A percentile compares a stretch with the other conserved stretches of the same genome.
phyloP scores from a whole-genome alignment of 2,329 filamentous ascomycete genomes.

The Alternaria panax region DNA sequence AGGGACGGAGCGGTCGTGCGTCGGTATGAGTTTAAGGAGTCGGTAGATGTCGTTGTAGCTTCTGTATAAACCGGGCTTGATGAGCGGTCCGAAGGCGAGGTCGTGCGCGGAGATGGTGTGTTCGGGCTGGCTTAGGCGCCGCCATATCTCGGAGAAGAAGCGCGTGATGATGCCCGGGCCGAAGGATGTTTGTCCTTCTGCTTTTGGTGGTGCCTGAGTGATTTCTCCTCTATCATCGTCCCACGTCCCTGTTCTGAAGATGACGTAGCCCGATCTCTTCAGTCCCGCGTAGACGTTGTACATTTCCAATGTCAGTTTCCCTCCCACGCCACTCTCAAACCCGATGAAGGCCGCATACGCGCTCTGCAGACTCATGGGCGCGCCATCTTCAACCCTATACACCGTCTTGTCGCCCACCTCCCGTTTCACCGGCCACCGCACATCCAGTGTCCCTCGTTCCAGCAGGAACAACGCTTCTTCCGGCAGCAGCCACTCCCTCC shows the following conservation, averaged over 20 bases:
- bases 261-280: constrained; percentile 81
- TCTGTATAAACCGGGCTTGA: constrained; percentile 62
- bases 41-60: constrained; percentile 74
- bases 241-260: constrained; percentile 72
- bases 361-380: constrained; percentile 91
- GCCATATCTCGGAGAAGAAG: constrained; percentile 48
- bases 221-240: constrained; percentile 38
- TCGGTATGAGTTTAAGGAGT: constrained; percentile 75
- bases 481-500: constrained; percentile 80
- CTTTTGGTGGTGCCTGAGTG: constrained; percentile 10
- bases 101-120: constrained; percentile 24
- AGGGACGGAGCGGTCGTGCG: constrained; percentile 66
- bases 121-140: constrained; percentile 34
- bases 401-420: constrained; percentile 39
- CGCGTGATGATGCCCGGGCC: constrained; percentile 39
- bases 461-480: constrained; percentile 91
- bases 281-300: constrained; percentile 89
- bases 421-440: constrained; percentile 74
- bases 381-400: constrained; percentile 60
- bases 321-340: constrained; percentile 61
- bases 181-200: constrained; percentile 11
- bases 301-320: constrained; percentile 72
- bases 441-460: constrained; percentile 85
- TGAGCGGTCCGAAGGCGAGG: constrained; percentile 56
- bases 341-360: constrained; percentile 88